phyloP scores from a whole-genome alignment of 352 stramenopile species.

The Pythium scleroteichum region DNA sequence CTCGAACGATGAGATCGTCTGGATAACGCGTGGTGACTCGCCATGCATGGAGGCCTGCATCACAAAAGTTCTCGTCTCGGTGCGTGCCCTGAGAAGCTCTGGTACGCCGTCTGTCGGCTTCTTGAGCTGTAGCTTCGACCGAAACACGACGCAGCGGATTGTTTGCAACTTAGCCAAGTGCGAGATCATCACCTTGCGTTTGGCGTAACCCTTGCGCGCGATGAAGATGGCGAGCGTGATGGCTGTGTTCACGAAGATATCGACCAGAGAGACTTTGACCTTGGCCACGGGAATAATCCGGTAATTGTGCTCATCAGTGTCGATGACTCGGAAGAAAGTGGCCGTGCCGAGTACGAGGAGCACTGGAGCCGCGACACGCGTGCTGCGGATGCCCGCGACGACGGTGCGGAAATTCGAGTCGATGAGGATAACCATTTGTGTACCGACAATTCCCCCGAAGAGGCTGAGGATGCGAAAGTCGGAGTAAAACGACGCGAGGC shows the following conservation, averaged over 20 bases:
- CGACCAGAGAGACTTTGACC: slow-evolving; percentile 32
- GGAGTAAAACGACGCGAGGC: slow-evolving; percentile 32
- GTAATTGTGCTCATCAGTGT: slow-evolving; percentile 27
- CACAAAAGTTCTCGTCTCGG: slow-evolving; percentile 5
- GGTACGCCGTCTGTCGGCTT: too few relatives aligned
- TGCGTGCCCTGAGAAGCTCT: background rate
- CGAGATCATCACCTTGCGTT: slow-evolving; percentile 31
- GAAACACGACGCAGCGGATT: slow-evolving; percentile 40
- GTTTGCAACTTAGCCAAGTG: slow-evolving; percentile 30
- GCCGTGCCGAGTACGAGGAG: slow-evolving; percentile 24
- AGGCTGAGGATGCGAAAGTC: slow-evolving; percentile 35
- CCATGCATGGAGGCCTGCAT: background rate
- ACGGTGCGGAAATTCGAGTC: slow-evolving; percentile 44
- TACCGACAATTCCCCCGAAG: slow-evolving; percentile 24
- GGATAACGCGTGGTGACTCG: too few relatives aligned
- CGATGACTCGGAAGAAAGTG: slow-evolving; percentile 29
- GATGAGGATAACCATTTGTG: slow-evolving; percentile 31
- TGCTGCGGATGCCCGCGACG: slow-evolving; percentile 28
- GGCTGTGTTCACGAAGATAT: slow-evolving; percentile 44
- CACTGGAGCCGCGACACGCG: slow-evolving; percentile 5
- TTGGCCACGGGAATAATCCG: slow-evolving; percentile 23
- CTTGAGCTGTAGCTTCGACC: slow-evolving; percentile 32
- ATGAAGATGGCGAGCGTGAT: slow-evolving; percentile 42
- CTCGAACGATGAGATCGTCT: background rate
- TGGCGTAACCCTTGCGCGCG: slow-evolving; percentile 33